phyloP scores from a whole-genome alignment of 306 rosid genomes.

The Cicer bijugum region DNA sequence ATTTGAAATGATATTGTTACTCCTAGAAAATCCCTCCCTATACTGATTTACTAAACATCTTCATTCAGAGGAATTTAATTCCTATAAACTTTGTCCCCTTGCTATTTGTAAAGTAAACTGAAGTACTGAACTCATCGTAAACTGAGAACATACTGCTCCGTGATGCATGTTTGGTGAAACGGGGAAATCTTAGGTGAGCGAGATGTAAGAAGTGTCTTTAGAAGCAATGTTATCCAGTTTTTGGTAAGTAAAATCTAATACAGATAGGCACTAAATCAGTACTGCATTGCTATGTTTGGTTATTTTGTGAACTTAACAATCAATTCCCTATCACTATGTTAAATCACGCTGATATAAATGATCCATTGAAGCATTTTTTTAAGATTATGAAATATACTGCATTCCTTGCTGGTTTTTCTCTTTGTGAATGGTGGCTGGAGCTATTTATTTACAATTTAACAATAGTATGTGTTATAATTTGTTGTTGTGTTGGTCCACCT shows the following conservation, averaged over 20 bases:
- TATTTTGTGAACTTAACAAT: not conserved
- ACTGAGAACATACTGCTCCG: not conserved
- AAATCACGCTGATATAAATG: not conserved
- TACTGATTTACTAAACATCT: not conserved
- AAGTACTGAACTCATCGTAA: constrained; percentile 9
- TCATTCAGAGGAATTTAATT: not conserved
- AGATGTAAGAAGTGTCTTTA: not conserved
- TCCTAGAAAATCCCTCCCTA: not conserved
- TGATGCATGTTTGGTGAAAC: not conserved
- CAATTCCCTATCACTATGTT: constrained; percentile 6
- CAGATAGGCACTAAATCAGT: not conserved
- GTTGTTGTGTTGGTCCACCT: constrained; percentile 1
- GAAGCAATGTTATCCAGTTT: not conserved
- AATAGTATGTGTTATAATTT: constrained; percentile 14
- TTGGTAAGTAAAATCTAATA: not conserved
- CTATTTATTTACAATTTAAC: constrained; percentile 11
- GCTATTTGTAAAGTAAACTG: not conserved
- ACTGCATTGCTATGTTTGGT: not conserved
- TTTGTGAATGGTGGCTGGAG: constrained; percentile 37
- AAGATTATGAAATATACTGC: constrained; percentile 3
- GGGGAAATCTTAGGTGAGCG: not conserved
- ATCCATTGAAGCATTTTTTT: not conserved
- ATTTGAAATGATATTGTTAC: constrained; percentile 3
- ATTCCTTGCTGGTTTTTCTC: constrained; percentile 14
- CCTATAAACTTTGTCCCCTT: not conserved